These are phyloP conservation scores for Epichloe baconii DNA, from an alignment of 2,329 filamentous ascomycete genomes.

Conservation along the genomic window DNA sequence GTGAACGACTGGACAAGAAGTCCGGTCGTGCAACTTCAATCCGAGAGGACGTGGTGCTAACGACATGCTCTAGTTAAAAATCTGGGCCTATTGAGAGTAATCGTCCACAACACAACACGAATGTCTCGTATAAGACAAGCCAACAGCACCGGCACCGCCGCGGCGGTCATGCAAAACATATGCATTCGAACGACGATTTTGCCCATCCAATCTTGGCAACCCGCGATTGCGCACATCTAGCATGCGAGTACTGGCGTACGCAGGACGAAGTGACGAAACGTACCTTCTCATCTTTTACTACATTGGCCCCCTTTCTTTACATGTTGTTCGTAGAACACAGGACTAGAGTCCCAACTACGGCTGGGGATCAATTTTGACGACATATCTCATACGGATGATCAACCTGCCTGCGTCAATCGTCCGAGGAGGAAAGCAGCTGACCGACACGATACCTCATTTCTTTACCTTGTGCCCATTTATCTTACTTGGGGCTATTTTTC, in stretches of 20 bases:
- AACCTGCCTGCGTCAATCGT: constrained; percentile 14
- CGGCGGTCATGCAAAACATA: constrained; percentile 12
- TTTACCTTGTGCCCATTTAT: constrained; percentile 10
- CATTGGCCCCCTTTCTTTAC: constrained; percentile 6
- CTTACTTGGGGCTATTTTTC: constrained; percentile 6
- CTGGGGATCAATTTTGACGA: constrained; percentile 5
- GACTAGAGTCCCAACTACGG: background rate
- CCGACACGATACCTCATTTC: constrained; percentile 24
- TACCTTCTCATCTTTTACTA: constrained; percentile 19
- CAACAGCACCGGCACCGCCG: constrained; percentile 16
- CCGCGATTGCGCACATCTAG: constrained; percentile 17
- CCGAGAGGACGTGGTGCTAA: constrained; percentile 3
- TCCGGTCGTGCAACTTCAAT: background rate
- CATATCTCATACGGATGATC: constrained; percentile 10
- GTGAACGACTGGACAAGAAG: background rate
- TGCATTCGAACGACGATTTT: constrained; percentile 19
- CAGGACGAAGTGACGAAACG: constrained; percentile 29
- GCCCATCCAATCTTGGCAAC: constrained; percentile 16
- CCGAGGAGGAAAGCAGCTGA: constrained; percentile 13
- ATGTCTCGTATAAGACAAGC: constrained; percentile 16
- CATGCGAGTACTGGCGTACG: constrained; percentile 23
- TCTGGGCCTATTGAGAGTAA: constrained; percentile 61
- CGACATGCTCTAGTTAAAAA: constrained; percentile 51
- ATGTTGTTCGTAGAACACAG: constrained; percentile 2
- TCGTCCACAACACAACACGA: constrained; percentile 11